Percentiles rank a stretch among this genome's conserved stretches.
phyloP scores from a whole-genome alignment of 1,139 yeast species.

The Kodamaea plutei region DNA sequence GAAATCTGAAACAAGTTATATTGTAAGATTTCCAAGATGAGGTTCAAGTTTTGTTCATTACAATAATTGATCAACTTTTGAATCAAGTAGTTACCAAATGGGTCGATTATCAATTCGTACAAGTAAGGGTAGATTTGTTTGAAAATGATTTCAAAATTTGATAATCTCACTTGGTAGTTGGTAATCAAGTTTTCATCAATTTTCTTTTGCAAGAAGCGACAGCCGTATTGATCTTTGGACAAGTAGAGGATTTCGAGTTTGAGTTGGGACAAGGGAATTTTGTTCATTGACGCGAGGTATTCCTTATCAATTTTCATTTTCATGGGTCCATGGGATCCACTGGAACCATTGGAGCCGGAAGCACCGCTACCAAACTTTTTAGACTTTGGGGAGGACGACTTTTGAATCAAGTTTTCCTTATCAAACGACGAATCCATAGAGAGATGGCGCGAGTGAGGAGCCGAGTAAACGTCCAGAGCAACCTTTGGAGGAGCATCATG shows the following conservation, averaged over 20 bases:
- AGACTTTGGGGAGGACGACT: background rate
- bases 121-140: conserved; percentile 34
- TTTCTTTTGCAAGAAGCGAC: conserved; percentile 45
- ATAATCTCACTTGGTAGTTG: conserved; percentile 26
- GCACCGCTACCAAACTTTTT: background rate
- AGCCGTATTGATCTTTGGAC: conserved; percentile 47
- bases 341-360: background rate
- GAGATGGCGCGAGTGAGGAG: conserved; percentile 6
- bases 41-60: conserved; percentile 32
- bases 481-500: too few relatives aligned
- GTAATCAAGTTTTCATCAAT: conserved; percentile 38
- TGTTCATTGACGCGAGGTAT: conserved; percentile 34
- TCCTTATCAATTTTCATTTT: conserved; percentile 38
- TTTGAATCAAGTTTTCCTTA: conserved; percentile 7
- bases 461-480: too few relatives aligned
- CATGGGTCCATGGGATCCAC: background rate
- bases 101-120: conserved; percentile 45
- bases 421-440: conserved; percentile 7
- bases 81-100: conserved; percentile 26
- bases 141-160: conserved; percentile 42
- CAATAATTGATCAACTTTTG: conserved; percentile 32
- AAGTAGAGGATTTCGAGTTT: conserved; percentile 33
- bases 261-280: conserved; percentile 34
- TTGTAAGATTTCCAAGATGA: conserved; percentile 38
- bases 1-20: conserved; percentile 42